phyloP scores from a whole-genome alignment of 345 rosid genomes.

The Acer saccharum region DNA sequence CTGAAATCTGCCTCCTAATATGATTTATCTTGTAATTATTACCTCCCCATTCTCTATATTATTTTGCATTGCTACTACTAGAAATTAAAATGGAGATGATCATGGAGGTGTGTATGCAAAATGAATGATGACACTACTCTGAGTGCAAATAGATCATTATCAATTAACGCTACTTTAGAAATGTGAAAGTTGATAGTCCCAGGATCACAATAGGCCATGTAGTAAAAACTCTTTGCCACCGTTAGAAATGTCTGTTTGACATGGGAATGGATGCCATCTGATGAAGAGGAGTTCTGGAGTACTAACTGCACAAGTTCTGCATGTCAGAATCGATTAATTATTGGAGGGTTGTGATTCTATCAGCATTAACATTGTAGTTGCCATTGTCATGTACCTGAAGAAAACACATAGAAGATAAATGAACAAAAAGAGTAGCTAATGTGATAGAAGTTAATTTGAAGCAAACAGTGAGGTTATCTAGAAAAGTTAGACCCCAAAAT shows the following conservation, averaged over 20 bases:
- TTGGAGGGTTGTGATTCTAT: slow-evolving; percentile 25
- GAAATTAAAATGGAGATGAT: background rate
- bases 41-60: background rate
- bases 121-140: background rate
- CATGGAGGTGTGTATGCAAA: slow-evolving; percentile 1
- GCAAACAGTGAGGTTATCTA: slow-evolving; percentile 11
- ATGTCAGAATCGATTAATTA: slow-evolving; percentile 47
- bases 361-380: slow-evolving; percentile 13
- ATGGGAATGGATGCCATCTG: slow-evolving; percentile 18
- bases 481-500: background rate
- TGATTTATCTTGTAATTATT: too few species aligned
- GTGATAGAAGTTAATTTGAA: background rate
- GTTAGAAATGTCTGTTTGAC: slow-evolving; percentile 58
- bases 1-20: background rate
- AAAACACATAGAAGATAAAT: slow-evolving; percentile 12
- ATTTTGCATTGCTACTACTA: background rate
- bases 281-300: slow-evolving; percentile 28
- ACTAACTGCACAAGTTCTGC: slow-evolving; percentile 66
- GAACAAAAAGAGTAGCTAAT: background rate
- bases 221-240: slow-evolving; percentile 71
- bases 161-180: slow-evolving; percentile 39
- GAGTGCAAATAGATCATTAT: background rate
- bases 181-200: slow-evolving; percentile 56
- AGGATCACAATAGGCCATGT: slow-evolving; percentile 54
- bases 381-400: slow-evolving; percentile 31